Evolutionary conservation across 306 rosid species (phyloP), one percentile per base, ranked within the genome.

Genomic region (Neltuma alba): DNA sequence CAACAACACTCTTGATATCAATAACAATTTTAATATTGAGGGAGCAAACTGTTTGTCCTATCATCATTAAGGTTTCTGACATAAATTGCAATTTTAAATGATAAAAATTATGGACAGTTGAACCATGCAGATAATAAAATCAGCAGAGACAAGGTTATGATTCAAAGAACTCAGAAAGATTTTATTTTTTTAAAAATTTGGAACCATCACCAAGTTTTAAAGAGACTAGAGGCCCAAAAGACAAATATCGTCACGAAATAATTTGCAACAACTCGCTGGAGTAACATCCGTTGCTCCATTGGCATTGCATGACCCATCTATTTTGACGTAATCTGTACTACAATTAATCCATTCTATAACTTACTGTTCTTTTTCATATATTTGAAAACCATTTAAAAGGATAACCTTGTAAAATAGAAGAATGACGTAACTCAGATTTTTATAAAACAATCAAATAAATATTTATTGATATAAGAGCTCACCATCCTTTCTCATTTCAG

Each of bases 401-500:
- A 74, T 45, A 31, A n/a, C 48, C 69, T 37, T 21, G 36, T 37
- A 36, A 38, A 67, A 55, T 65, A 27, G 57, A 9, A 55, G 45
- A 50, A 54, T 40, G n/a, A 12, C 7, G 67, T 37, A 7, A 33
- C 54, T 48, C 42, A 74, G 30, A 70, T 36, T 34, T 36, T 42
- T 42, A 18, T 73, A 38, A 58, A 57, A 37, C 45, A 79, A 61
- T 44, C n/a, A 14, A 18, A 6, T 54, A 81, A 37, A 57, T 9
- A 58, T 61, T 68, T 62, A 74, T 8, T 20, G 67, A 83, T 21
- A 78, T 27, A 62, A 74, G 54, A 83, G 62, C 92, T 87, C 79
- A 96, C 99, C 99, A 48, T 96, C 98, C 86, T 91, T 93, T 89
- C 97, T 93, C 99, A 89, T 96, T 82, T 96, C 99, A 75, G 98